A percentile compares a stretch with the other conserved stretches of the same genome.
phyloP scores from a whole-genome alignment of 495 filamentous ascomycete genomes.

The Opeltia flavorubescens region DNA sequence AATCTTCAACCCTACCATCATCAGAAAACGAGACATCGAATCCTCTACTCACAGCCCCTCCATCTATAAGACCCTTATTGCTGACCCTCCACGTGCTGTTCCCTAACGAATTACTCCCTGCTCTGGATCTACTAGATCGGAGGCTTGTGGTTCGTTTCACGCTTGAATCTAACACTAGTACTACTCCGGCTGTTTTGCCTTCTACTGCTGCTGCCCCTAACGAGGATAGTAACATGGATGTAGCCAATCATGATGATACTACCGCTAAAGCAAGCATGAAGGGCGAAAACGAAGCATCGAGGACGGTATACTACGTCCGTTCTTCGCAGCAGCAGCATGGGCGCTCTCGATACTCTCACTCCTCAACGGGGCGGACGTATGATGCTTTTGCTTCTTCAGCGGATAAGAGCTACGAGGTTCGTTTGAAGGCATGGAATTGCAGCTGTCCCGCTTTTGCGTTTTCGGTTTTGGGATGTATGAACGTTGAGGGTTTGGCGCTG shows the following conservation, averaged over 20 bases:
- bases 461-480: constrained; percentile 34
- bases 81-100: constrained; percentile 41
- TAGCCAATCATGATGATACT: neutral
- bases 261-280: constrained; percentile 2
- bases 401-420: constrained; percentile 49
- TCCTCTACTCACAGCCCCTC: constrained; percentile 14
- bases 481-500: neutral
- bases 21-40: constrained; percentile 4
- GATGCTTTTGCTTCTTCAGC: neutral
- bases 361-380: neutral
- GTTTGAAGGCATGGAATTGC: constrained; percentile 72
- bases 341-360: constrained; percentile 12
- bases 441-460: constrained; percentile 74
- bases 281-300: constrained; percentile 5
- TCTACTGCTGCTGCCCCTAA: too few species aligned
- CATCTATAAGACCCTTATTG: constrained; percentile 27
- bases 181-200: too few species aligned
- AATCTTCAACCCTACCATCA: neutral
- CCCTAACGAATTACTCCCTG: constrained; percentile 48
- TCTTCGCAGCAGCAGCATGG: constrained; percentile 20
- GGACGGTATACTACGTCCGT: constrained; percentile 29
- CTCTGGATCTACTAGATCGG: constrained; percentile 71
- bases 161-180: constrained; percentile 2
- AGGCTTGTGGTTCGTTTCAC: constrained; percentile 39
- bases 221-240: too few species aligned